These are phyloP conservation scores for Somion occarium DNA, from an alignment of 1,284 basidiomycete species.

Conservation along the genomic window DNA sequence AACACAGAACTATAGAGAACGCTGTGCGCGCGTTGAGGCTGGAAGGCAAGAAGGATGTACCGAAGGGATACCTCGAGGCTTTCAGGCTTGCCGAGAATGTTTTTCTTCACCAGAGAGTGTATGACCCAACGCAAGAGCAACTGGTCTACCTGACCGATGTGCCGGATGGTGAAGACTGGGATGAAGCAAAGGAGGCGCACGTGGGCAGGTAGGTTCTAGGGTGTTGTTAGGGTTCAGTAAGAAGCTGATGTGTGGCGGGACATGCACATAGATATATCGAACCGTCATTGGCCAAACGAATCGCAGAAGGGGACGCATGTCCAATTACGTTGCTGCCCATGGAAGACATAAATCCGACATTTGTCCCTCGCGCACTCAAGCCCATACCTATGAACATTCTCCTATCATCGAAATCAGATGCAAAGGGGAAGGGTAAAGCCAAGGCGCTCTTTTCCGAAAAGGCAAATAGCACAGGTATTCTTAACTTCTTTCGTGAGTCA, in stretches of 20 bases:
- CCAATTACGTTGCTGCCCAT: slow-evolving; percentile 74
- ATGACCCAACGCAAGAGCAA: slow-evolving; percentile 63
- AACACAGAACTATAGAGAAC: slow-evolving; percentile 85
- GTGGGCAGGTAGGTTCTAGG: slow-evolving; percentile 63
- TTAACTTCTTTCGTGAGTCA: slow-evolving; percentile 61
- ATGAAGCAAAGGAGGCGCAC: slow-evolving; percentile 62
- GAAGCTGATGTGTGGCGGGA: slow-evolving; percentile 10
- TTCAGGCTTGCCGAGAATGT: slow-evolving; percentile 84
- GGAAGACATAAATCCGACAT: slow-evolving; percentile 75
- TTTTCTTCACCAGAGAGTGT: slow-evolving; percentile 93
- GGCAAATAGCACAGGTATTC: slow-evolving; percentile 36
- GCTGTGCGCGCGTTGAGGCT: slow-evolving; percentile 77
- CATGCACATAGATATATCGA: slow-evolving; percentile 48
- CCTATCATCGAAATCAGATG: slow-evolving; percentile 26
- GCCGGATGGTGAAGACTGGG: slow-evolving; percentile 48
- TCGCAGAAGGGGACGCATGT: slow-evolving; percentile 77
- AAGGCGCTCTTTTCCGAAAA: slow-evolving; percentile 25
- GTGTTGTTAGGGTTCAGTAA: slow-evolving; percentile 4
- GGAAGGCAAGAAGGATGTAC: slow-evolving; percentile 85
- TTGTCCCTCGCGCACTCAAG: slow-evolving; percentile 44
- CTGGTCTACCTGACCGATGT: slow-evolving; percentile 69
- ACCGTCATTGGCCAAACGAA: slow-evolving; percentile 49
- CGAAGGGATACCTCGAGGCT: slow-evolving; percentile 69
- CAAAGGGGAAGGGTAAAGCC: slow-evolving; percentile 36
- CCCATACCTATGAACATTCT: slow-evolving; percentile 31